Evolutionary conservation across 345 rosid genomes (phyloP), one percentile per base, ranked within the genome.

Genomic region (Hypericum perforatum): DNA sequence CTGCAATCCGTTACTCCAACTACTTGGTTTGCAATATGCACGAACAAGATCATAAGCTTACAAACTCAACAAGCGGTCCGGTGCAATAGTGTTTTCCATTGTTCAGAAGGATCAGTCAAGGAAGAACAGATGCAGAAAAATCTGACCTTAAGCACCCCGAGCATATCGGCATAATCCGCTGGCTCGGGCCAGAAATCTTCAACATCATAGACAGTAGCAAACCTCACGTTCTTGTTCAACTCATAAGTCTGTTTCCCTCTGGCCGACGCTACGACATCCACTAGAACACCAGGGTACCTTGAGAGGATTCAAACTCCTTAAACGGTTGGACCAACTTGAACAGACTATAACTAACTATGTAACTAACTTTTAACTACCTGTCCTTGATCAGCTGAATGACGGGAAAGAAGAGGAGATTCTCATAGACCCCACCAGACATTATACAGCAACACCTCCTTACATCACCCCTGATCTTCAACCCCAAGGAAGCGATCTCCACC

Each of bases 231-330:
- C 84, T 91, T 91, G 69, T 87, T 91, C 73, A 91, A 42, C 69
- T 85, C 95, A 14, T 70, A 78, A 29, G 96, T 79, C 74, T 91
- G 98, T 66, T 91, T 91, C 52, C 98, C 98, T 74, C 98, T 84
- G 0, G 71, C 73, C 6, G 95, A 68, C 11, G 96, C 71, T 41
- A 91, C 32, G 10, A 85, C 62, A 70, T 87, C 95, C n/a, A 91
- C 69, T 59, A 74, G 92, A 68, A 82, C 92, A 52, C 98, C 98
- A 36, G 95, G 96, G 56, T 91, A 87, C 74, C 94, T 85, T 67
- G 7, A 22, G 32, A 41, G 52, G 7, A 40, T 43, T 48, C 45
- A 44, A 37, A 22, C 32, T 22, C 32, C 32, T 22, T 22, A 22
- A 22, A 22, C 32, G 32, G 4, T 22, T 22, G 32, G 32, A 22